A percentile compares a stretch with the other conserved stretches of the same genome.
Conservation (phyloP, 1,284 basidiomycete genomes). For the Rhodotorula sp. region DNA sequence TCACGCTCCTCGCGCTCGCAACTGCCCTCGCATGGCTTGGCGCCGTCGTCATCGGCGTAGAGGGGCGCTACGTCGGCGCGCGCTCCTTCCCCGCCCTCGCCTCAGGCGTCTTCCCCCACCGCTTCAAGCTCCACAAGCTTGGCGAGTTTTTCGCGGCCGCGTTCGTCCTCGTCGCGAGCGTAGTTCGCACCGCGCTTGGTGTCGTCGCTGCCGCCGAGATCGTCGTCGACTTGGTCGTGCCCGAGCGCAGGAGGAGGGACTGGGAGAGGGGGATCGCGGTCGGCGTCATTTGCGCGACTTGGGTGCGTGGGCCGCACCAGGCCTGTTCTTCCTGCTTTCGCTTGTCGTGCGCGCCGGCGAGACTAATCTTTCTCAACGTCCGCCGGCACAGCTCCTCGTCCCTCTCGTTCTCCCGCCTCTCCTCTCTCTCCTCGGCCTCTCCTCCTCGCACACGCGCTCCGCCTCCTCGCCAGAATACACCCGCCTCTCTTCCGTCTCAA, state of each 20-base stretch:
- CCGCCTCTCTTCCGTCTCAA: conserved; percentile 12
- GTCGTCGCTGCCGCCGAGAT: conserved; percentile 33
- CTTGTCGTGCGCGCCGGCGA: no score
- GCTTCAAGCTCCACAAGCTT: conserved; percentile 36
- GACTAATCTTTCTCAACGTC: neutral
- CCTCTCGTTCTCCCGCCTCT: conserved; percentile 24
- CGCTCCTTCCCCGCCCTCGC: conserved; percentile 45
- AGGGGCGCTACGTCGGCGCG: conserved; percentile 47
- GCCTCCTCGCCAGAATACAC: conserved; percentile 4
- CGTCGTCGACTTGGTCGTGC: conserved; percentile 37
- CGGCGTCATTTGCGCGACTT: conserved; percentile 23
- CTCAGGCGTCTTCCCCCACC: conserved; percentile 45
- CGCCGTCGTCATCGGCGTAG: conserved; percentile 43
- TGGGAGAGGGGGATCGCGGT: conserved; percentile 33
- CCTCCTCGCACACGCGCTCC: conserved; percentile 14
- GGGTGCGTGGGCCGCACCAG: conserved; percentile 20
- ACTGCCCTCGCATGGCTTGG: conserved; percentile 44
- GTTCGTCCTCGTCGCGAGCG: conserved; percentile 24
- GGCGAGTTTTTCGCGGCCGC: conserved; percentile 37
- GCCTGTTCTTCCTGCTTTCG: neutral
- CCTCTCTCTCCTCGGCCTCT: conserved; percentile 31
- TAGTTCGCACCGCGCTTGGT: conserved; percentile 23
- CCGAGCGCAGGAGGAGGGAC: conserved; percentile 23
- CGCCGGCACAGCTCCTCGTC: conserved; percentile 23
- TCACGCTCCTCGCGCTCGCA: conserved; percentile 44